Base-by-base conservation (phyloP, 2,329 filamentous ascomycete species). In the Aspergillus sp. region DNA sequence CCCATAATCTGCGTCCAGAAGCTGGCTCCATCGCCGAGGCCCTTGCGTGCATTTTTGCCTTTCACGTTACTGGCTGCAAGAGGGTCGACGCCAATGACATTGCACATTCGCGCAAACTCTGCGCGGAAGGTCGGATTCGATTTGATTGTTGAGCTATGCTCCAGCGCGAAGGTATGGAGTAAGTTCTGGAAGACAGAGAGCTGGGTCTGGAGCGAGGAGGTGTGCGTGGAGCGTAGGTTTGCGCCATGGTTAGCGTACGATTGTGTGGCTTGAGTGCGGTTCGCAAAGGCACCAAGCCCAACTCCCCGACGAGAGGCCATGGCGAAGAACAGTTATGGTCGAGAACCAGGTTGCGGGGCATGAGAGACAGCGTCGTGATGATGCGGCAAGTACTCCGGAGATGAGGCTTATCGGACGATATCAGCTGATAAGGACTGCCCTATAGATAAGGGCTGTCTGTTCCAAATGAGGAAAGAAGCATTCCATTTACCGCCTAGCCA, bases 91-190 rank as follows among this genome's bases (percentile, higher is more conserved):
- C 95, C 95, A 65, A 99, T 97, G 62, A 93, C 92, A 69, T 92
- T 87, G 78, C 95, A 99, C 95, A 99, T 99, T 73, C 93, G 91
- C 3, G 95, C 93, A 72, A 99, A 99, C 76, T 99, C 93, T 35
- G 93, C 92, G 60, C 95, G 91, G 76, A 99, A 99, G 8, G 87
- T 89, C 6, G 95, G 95, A 73, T 98, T 93, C 2, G 92, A 96
- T 62, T 93, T 93, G 59, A 99, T 99, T 69, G 96, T 95, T 71
- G 93, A 92, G 66, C 90, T 90, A 82, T 99, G 95, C 50, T 93
- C 96, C 70, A 93, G 84, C 45, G 93, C 91, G 76, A 99, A 99
- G 76, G 96, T 92, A 78, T 97, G 92, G 6, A 99, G 86, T 11
- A 97, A 84, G 17, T 91, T 95, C 70, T 96, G 92, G 82, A 99